These are phyloP conservation scores for Ceriops decandra DNA, from an alignment of 345 rosid genomes.

Conservation along the genomic window DNA sequence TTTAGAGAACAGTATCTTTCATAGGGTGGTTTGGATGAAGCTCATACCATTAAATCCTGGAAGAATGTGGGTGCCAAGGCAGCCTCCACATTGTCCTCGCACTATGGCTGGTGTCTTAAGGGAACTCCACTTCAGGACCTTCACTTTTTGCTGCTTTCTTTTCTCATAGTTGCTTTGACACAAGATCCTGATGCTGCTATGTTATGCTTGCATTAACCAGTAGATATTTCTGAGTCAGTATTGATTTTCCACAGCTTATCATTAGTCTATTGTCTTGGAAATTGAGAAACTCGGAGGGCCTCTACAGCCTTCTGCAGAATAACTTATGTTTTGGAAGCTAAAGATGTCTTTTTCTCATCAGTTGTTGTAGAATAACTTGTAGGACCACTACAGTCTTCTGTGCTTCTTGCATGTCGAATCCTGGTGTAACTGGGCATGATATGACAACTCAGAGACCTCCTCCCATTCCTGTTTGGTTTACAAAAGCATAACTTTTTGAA, in stretches of 20 bases:
- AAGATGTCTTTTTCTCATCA: background rate
- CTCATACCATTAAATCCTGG: constrained; percentile 61
- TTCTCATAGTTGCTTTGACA: background rate
- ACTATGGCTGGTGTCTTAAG: constrained; percentile 72
- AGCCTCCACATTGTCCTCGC: constrained; percentile 43
- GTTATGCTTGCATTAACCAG: background rate
- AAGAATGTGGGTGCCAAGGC: constrained; percentile 52
- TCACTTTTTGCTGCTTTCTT: background rate
- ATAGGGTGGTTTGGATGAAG: constrained; percentile 71
- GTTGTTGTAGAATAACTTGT: constrained; percentile 52
- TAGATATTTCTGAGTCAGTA: background rate
- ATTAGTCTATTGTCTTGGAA: background rate
- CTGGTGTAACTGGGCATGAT: constrained; percentile 79
- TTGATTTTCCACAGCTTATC: background rate
- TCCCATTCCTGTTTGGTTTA: background rate
- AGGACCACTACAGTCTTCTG: constrained; percentile 64
- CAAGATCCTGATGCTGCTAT: background rate
- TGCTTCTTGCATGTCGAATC: constrained; percentile 73
- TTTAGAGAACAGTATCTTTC: constrained; percentile 42
- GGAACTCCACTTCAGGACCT: constrained; percentile 69
- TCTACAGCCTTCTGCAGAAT: too few relatives aligned
- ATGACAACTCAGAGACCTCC: constrained; percentile 5
- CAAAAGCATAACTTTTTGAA: background rate
- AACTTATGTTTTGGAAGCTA: too few relatives aligned
- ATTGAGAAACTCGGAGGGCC: background rate